Percentiles rank a stretch among this genome's conserved stretches.
These are phyloP conservation scores for Cladorrhinum sp. DNA, from an alignment of 2,329 filamentous ascomycete genomes.

Conservation along the genomic window DNA sequence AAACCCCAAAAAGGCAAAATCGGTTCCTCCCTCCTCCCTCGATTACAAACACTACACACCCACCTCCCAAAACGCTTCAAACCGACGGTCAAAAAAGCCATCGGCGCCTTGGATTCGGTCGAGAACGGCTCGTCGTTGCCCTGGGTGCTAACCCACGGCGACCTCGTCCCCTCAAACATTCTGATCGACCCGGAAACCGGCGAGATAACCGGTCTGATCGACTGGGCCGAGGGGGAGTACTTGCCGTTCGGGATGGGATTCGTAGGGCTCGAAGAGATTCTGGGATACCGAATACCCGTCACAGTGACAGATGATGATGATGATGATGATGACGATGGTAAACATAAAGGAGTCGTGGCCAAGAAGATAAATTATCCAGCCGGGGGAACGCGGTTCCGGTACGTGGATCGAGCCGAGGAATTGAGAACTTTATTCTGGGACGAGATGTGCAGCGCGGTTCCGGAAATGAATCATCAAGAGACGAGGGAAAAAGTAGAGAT, in stretches of 20 bases:
- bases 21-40: neutral
- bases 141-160: constrained; percentile 59
- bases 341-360: constrained; percentile 6
- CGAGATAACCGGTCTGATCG: constrained; percentile 48
- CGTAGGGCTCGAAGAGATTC: constrained; percentile 59
- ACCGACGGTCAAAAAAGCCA: too few relatives aligned
- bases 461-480: constrained; percentile 32
- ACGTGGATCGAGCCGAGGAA: constrained; percentile 41
- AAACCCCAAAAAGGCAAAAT: neutral
- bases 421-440: constrained; percentile 52
- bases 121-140: constrained; percentile 43
- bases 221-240: constrained; percentile 63
- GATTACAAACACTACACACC: constrained; percentile 13
- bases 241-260: constrained; percentile 58
- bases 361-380: constrained; percentile 16
- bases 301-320: too few relatives aligned
- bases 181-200: constrained; percentile 46
- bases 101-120: constrained; percentile 32
- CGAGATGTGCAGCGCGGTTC: constrained; percentile 34
- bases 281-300: constrained; percentile 51
- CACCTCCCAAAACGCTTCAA: constrained; percentile 37
- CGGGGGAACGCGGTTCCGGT: constrained; percentile 37
- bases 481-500: constrained; percentile 37
- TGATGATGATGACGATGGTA: constrained; percentile 25
- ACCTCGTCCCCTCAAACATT: constrained; percentile 57